Percentiles rank a stretch among this genome's conserved stretches.
phyloP scores from a whole-genome alignment of 495 filamentous ascomycete species.

The Letharia columbiana region DNA sequence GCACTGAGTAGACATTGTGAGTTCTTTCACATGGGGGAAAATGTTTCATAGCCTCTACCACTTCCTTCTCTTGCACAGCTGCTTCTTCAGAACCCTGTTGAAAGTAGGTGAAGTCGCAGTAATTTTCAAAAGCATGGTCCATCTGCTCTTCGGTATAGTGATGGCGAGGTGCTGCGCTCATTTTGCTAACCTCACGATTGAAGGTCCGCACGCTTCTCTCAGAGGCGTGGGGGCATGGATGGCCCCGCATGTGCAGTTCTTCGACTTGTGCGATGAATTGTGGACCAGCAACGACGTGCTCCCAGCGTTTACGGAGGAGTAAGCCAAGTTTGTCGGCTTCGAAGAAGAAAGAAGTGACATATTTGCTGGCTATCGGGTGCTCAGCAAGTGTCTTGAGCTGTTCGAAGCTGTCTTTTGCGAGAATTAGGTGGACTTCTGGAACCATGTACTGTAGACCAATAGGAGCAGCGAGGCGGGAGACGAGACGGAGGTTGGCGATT shows the following conservation, averaged over 20 bases:
- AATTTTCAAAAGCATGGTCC: not conserved
- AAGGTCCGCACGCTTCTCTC: not conserved
- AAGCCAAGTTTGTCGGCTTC: constrained; percentile 1
- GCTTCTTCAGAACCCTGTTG: not conserved
- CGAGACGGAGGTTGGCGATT: not conserved
- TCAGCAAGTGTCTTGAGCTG: constrained; percentile 3
- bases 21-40: not conserved
- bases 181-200: not conserved
- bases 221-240: not conserved
- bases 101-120: not conserved
- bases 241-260: not conserved
- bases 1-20: not conserved
- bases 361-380: constrained; percentile 4
- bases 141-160: not conserved
- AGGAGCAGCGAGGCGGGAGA: not conserved
- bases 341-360: constrained; percentile 3
- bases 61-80: not conserved
- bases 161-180: not conserved
- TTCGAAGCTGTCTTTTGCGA: constrained; percentile 6
- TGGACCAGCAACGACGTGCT: not conserved
- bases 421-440: not conserved
- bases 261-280: not conserved
- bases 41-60: not conserved
- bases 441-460: constrained; percentile 3
- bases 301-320: not conserved